A percentile compares a stretch with the other conserved stretches of the same genome.
These are phyloP conservation scores for Parastagonospora nodorum DNA, from an alignment of 2,329 filamentous ascomycete species.

Conservation along the genomic window DNA sequence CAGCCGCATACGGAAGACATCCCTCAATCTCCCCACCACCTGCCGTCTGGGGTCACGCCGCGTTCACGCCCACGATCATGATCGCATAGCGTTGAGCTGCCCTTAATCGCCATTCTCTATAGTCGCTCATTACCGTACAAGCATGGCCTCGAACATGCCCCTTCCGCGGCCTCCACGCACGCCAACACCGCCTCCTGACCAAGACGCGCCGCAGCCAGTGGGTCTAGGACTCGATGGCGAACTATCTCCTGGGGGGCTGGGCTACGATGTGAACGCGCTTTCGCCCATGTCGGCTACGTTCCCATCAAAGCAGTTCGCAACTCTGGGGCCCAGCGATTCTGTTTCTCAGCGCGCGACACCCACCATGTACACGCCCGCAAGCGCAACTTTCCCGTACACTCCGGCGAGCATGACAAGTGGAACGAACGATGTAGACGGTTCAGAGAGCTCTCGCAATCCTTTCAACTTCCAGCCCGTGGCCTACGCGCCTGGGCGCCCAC, in stretches of 20 bases:
- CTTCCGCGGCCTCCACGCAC: constrained; percentile 66
- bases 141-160: constrained; percentile 65
- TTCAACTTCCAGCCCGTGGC: constrained; percentile 88
- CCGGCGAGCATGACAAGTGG: constrained; percentile 36
- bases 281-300: constrained; percentile 49
- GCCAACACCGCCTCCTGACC: constrained; percentile 66
- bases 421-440: constrained; percentile 35
- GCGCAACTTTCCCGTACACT: constrained; percentile 42
- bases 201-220: constrained; percentile 46
- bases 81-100: constrained; percentile 15
- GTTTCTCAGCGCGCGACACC: constrained; percentile 42
- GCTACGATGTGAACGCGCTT: constrained; percentile 41
- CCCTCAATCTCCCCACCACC: constrained; percentile 29
- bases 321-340: constrained; percentile 41
- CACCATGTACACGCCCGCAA: constrained; percentile 38
- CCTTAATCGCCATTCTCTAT: constrained; percentile 22
- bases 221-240: constrained; percentile 42
- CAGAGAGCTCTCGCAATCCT: constrained; percentile 62
- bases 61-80: constrained; percentile 6
- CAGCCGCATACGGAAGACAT: constrained; percentile 27
- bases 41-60: constrained; percentile 12
- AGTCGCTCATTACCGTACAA: constrained; percentile 23
- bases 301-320: constrained; percentile 41
- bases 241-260: constrained; percentile 30
- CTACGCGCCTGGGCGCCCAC: constrained; percentile 62